Evolutionary conservation across 352 stramenopile genomes (phyloP).

Genomic region (Blastocystis sp.): DNA sequence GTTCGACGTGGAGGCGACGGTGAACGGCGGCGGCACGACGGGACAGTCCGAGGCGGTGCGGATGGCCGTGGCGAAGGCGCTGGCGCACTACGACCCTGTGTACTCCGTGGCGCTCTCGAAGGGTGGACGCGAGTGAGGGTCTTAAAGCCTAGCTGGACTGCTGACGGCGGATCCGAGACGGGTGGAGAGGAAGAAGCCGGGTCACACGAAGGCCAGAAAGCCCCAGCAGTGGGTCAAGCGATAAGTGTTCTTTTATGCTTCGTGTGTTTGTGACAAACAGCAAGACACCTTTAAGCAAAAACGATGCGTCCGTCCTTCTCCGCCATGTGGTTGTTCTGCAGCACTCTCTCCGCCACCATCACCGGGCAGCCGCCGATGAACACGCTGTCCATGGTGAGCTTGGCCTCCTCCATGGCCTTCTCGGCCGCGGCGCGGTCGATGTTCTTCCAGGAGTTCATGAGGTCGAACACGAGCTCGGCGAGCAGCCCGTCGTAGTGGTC

Average conservation of each 20-base stretch:
- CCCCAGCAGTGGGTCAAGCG: conserved; percentile 95
- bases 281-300: conserved; percentile 10
- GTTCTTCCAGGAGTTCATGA: conserved; percentile 37
- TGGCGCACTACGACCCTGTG: conserved; percentile 89
- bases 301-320: conserved; percentile 6
- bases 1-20: conserved; percentile 86
- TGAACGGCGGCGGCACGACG: conserved; percentile 86
- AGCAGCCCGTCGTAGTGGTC: conserved; percentile 42
- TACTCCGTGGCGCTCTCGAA: conserved; percentile 71
- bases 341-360: conserved; percentile 12
- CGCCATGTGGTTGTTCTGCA: background rate
- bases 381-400: conserved; percentile 33
- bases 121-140: background rate
- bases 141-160: conserved; percentile 77
- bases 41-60: conserved; percentile 88
- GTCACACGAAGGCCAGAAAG: conserved; percentile 91
- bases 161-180: conserved; percentile 89
- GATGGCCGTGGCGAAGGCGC: conserved; percentile 85
- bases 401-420: conserved; percentile 21
- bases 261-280: background rate
- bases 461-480: conserved; percentile 43
- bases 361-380: conserved; percentile 30
- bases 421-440: conserved; percentile 6
- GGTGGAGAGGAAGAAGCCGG: conserved; percentile 93
- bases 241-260: conserved; percentile 76